A percentile compares a stretch with the other conserved stretches of the same genome.
Conservation (phyloP, 805 yeast species). For the Kluyveromyces aestuarii region DNA sequence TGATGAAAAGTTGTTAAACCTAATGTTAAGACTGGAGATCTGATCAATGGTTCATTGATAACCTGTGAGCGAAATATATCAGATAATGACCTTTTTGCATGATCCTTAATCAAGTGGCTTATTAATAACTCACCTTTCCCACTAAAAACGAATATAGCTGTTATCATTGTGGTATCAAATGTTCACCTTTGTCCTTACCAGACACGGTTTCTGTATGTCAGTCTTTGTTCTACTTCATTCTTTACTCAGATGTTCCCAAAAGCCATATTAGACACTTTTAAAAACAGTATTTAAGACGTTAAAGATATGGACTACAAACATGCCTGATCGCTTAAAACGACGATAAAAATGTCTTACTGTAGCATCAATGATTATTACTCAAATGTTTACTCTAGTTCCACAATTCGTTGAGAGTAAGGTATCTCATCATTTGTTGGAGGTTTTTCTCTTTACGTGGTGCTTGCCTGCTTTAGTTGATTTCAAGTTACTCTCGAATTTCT, state of each 20-base stretch:
- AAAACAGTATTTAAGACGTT: background rate
- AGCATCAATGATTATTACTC: background rate
- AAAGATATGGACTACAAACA: background rate
- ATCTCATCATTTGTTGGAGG: too few species aligned
- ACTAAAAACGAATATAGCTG: conserved; percentile 73
- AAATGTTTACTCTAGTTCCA: background rate
- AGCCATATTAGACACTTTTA: too few species aligned
- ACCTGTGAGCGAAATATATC: conserved; percentile 93
- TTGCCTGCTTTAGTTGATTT: too few species aligned
- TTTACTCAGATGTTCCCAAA: too few species aligned
- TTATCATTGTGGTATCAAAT: conserved; percentile 45
- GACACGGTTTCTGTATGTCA: too few species aligned
- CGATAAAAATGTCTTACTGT: too few species aligned
- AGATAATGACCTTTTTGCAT: conserved; percentile 66
- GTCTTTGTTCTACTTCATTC: background rate
- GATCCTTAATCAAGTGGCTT: conserved; percentile 63
- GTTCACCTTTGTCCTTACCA: too few species aligned
- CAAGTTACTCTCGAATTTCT: too few species aligned
- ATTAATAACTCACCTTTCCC: conserved; percentile 77
- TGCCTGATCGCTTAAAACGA: background rate
- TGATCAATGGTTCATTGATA: conserved; percentile 45
- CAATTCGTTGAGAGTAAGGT: background rate
- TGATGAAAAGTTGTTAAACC: conserved; percentile 91
- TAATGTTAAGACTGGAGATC: conserved; percentile 69
- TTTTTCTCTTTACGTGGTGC: too few species aligned